Conservation (phyloP, 768 basidiomycete species). For the Lactarius hengduanensis region DNA sequence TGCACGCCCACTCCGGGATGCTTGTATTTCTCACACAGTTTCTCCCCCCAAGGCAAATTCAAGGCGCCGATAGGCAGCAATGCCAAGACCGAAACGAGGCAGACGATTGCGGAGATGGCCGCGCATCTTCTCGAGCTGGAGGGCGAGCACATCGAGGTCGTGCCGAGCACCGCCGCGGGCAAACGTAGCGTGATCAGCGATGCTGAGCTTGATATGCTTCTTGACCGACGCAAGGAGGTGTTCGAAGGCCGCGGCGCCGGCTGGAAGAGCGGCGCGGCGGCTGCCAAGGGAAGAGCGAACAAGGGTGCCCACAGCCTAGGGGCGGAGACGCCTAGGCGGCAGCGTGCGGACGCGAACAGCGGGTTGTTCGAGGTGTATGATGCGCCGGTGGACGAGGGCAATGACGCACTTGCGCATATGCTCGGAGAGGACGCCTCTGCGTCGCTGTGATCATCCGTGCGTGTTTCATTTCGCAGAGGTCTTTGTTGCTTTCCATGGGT, state of each 20-base stretch:
- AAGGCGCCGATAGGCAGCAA: slow-evolving; percentile 61
- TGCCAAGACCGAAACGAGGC: slow-evolving; percentile 43
- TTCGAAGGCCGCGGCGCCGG: slow-evolving; percentile 69
- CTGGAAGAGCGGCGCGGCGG: slow-evolving; percentile 57
- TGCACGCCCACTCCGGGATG: no score
- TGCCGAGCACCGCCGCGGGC: slow-evolving; percentile 66
- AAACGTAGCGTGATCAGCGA: slow-evolving; percentile 77
- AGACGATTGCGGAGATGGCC: slow-evolving; percentile 79
- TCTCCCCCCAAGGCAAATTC: slow-evolving; percentile 64
- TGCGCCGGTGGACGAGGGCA: slow-evolving; percentile 58
- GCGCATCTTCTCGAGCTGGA: slow-evolving; percentile 75
- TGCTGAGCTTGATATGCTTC: slow-evolving; percentile 70
- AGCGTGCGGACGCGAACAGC: slow-evolving; percentile 30
- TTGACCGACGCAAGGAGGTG: slow-evolving; percentile 77
- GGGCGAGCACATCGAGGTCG: slow-evolving; percentile 87
- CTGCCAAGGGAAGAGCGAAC: slow-evolving; percentile 28
- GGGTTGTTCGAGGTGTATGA: slow-evolving; percentile 76
- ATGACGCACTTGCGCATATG: slow-evolving; percentile 68
- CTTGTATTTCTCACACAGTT: no score
- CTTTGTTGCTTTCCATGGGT: neutral
- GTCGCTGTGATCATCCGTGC: neutral
- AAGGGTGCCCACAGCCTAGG: neutral
- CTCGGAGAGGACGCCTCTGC: slow-evolving; percentile 45
- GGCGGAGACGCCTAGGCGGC: neutral
- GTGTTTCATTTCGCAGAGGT: neutral